These are phyloP conservation scores for Mycena chlorophos DNA, from an alignment of 768 basidiomycete genomes.

Conservation along the genomic window DNA sequence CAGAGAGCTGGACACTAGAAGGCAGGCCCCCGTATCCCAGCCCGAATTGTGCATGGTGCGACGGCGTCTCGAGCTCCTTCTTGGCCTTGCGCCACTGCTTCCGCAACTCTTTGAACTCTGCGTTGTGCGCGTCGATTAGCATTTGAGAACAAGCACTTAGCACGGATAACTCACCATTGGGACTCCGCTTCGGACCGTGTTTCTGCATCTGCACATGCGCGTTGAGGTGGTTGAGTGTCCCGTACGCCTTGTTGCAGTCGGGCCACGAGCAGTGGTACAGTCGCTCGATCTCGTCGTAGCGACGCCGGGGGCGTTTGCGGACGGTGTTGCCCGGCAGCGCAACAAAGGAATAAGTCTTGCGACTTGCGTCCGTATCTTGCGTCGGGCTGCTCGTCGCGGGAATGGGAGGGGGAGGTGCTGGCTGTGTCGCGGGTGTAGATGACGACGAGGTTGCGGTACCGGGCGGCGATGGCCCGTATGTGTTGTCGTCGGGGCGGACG, in stretches of 20 bases:
- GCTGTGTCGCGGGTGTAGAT: conserved; percentile 38
- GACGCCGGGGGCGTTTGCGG: conserved; percentile 79
- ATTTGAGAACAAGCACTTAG: conserved; percentile 11
- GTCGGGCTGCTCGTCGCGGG: conserved; percentile 30
- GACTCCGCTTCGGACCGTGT: conserved; percentile 88
- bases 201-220: conserved; percentile 99
- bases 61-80: conserved; percentile 57
- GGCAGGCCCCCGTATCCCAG: conserved; percentile 1
- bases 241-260: conserved; percentile 80
- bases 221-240: conserved; percentile 95
- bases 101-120: conserved; percentile 97
- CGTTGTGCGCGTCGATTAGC: background rate
- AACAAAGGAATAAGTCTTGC: conserved; percentile 82
- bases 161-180: conserved; percentile 58
- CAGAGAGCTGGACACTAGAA: conserved; percentile 5
- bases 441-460: conserved; percentile 63
- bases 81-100: conserved; percentile 95
- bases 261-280: conserved; percentile 86
- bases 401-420: conserved; percentile 24
- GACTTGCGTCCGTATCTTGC: conserved; percentile 40
- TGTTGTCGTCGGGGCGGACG: conserved; percentile 44
- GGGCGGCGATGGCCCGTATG: conserved; percentile 63
- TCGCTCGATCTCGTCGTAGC: conserved; percentile 95
- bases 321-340: conserved; percentile 78
- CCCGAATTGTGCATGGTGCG: conserved; percentile 1